A percentile compares a stretch with the other conserved stretches of the same genome.
Conservation (phyloP, 331 rosid species). For the Telfairia occidentalis region DNA sequence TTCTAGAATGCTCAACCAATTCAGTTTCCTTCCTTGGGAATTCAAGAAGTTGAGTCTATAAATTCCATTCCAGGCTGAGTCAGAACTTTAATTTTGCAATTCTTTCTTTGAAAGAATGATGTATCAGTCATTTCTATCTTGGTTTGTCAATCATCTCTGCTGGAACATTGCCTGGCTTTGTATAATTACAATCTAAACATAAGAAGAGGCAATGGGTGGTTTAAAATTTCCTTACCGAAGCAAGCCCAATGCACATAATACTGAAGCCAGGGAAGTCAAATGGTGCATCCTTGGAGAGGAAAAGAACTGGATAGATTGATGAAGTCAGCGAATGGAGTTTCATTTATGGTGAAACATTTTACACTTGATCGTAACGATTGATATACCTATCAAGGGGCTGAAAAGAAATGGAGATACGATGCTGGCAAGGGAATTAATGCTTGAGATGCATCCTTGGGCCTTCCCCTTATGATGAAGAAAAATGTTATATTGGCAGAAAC, state of each 20-base stretch:
- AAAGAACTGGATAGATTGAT: conserved; percentile 40
- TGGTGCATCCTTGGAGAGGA: conserved; percentile 70
- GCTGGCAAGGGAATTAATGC: conserved; percentile 61
- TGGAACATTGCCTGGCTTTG: neutral
- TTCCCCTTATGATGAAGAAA: conserved; percentile 38
- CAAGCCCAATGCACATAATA: conserved; percentile 51
- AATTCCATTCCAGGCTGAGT: neutral
- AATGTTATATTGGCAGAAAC: neutral
- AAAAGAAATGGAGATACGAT: conserved; percentile 60
- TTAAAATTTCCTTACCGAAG: conserved; percentile 31
- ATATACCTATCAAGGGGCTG: conserved; percentile 73
- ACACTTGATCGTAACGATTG: neutral
- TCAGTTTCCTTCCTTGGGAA: neutral
- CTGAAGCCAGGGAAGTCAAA: conserved; percentile 75
- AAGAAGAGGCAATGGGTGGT: neutral
- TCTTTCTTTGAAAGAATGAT: neutral
- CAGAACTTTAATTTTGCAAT: neutral
- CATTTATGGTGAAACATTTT: neutral
- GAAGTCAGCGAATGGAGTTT: conserved; percentile 9
- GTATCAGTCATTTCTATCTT: neutral
- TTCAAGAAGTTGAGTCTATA: neutral
- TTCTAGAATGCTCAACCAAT: neutral
- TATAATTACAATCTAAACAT: neutral
- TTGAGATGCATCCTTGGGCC: conserved; percentile 86
- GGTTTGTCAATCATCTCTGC: neutral